Evolutionary conservation across 208 protist genomes (phyloP), one percentile per base, ranked within the genome.

Genomic region (Trypanosoma lewisi): DNA sequence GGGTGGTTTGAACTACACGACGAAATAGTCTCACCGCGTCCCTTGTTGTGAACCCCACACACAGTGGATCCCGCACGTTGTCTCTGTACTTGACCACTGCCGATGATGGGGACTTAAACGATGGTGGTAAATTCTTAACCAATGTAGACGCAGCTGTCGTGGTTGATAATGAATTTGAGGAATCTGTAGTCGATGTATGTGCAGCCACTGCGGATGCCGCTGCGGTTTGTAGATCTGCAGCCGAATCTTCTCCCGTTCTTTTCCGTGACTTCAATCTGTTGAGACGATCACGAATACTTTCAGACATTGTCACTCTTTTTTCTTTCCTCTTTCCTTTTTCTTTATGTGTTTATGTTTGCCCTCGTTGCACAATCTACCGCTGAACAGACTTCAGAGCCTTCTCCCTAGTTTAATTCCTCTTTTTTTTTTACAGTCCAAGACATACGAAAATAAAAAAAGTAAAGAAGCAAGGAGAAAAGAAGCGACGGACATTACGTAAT

Each of bases 21-120:
- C 63, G 44, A 28, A 80, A 47, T 25, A 80, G 44, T 30, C 52
- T 23, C 17, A 77, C 53, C 9, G 70, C 75, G 37, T 53, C 4
- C 14, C 21, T 12, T 19, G 73, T 63, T 0, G 74, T 86, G 48
- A 91, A 83, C 1, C 51, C 23, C 34, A 48, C 59, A 56, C 81
- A 85, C 1, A 92, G 72, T 5, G 82, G 77, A 51, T 89, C 85
- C 8, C 25, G 41, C n/a, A 56, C 37, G 9, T 25, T 28, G 59
- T 92, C 80, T 19, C 85, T 66, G 68, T 87, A 89, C 56, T 76
- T 68, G 3, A 84, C 66, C 7, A 78, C 71, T 4, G 78, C 78
- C 0, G 27, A 62, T 17, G 72, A 59, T 4, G 83, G 80, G 19
- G 83, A 86, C 2, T 66, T 49, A 61, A 90, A 90, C 8, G 71